Conservation (phyloP, 768 basidiomycete genomes). For the Suillus sp. region DNA sequence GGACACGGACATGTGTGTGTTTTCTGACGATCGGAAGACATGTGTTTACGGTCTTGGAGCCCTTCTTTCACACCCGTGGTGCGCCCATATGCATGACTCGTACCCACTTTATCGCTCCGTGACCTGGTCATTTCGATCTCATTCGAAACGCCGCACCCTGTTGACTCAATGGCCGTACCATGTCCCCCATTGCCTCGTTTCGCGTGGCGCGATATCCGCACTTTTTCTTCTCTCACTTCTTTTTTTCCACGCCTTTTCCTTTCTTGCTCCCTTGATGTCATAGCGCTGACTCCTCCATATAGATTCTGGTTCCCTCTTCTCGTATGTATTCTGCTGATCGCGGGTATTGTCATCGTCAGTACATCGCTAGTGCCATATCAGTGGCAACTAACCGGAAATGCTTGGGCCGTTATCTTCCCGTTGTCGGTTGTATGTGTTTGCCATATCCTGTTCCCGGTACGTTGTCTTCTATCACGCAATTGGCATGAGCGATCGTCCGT, state of each 20-base stretch:
- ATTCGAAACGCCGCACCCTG: not conserved
- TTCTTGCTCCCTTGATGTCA: constrained; percentile 10
- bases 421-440: constrained; percentile 67
- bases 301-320: constrained; percentile 44
- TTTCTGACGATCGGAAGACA: constrained; percentile 4
- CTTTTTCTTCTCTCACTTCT: not conserved
- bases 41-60: constrained; percentile 2
- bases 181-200: not conserved
- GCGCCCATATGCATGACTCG: not conserved
- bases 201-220: constrained; percentile 1
- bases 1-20: not conserved
- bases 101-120: not conserved
- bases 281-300: constrained; percentile 22
- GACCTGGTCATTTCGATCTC: not conserved
- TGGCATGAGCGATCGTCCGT: not conserved
- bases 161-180: not conserved
- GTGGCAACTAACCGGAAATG: constrained; percentile 61
- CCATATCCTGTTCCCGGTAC: constrained; percentile 76
- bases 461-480: constrained; percentile 23
- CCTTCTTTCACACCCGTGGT: not conserved
- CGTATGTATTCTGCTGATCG: constrained; percentile 50
- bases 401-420: constrained; percentile 79
- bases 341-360: constrained; percentile 62
- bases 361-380: constrained; percentile 57
- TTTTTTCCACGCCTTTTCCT: not conserved